Evolutionary conservation across 2,329 filamentous ascomycete genomes (phyloP).

Genomic region (Fusarium penzigii): DNA sequence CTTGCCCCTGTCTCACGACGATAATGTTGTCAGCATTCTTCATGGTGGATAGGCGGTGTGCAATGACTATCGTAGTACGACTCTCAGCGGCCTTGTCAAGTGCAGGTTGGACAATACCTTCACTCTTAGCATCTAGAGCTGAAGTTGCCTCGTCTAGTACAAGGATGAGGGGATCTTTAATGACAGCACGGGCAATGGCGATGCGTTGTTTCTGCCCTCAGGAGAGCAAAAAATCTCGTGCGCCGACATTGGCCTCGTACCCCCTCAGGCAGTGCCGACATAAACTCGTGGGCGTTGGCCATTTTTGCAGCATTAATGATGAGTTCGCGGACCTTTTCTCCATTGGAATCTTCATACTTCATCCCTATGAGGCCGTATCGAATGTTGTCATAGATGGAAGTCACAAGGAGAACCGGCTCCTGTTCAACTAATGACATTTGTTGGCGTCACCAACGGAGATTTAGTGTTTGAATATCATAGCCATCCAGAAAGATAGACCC

Average conservation of each 20-base stretch:
- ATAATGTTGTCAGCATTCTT: constrained; percentile 94
- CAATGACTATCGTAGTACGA: constrained; percentile 93
- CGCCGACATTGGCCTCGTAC: constrained; percentile 96
- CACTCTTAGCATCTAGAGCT: constrained; percentile 89
- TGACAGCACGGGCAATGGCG: constrained; percentile 86
- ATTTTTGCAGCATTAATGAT: constrained; percentile 82
- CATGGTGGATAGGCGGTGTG: constrained; percentile 92
- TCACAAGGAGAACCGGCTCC: constrained; percentile 87
- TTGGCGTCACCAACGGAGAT: constrained; percentile 87
- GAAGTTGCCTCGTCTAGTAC: constrained; percentile 95
- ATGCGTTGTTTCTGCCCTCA: constrained; percentile 98
- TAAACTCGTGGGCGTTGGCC: constrained; percentile 94
- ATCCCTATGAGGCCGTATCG: constrained; percentile 89
- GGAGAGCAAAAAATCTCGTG: constrained; percentile 87
- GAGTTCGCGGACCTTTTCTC: constrained; percentile 68
- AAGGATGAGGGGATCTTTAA: constrained; percentile 79
- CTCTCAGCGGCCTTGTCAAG: constrained; percentile 83
- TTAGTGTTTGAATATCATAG: constrained; percentile 76
- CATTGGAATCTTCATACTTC: constrained; percentile 63
- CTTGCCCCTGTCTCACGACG: constrained; percentile 82
- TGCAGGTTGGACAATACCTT: constrained; percentile 91
- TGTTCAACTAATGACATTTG: constrained; percentile 93
- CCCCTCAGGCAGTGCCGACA: constrained; percentile 76
- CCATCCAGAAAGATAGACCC: constrained; percentile 82
- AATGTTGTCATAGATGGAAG: constrained; percentile 88